Conservation (phyloP, 2,329 filamentous ascomycete genomes). For the Plenodomus lindquistii region DNA sequence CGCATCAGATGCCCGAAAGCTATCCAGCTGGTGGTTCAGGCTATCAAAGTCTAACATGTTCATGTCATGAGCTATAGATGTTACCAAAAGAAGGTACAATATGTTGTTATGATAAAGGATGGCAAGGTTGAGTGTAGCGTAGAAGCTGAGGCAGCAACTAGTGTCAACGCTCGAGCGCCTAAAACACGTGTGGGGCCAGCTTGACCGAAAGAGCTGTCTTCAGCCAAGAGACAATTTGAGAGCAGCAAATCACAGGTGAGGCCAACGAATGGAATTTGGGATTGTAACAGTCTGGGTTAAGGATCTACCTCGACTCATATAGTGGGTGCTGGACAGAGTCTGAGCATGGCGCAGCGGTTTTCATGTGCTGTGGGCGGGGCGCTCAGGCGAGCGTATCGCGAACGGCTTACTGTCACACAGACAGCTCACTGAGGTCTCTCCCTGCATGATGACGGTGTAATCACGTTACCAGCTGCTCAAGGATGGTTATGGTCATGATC, state of each 20-base stretch:
- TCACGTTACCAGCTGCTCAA: too few species aligned
- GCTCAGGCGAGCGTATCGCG: slow-evolving; percentile 17
- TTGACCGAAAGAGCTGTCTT: neutral
- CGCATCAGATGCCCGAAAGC: slow-evolving; percentile 42
- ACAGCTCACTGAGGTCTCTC: neutral
- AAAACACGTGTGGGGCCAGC: too few species aligned
- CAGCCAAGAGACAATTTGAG: too few species aligned
- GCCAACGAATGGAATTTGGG: too few species aligned
- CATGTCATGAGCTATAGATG: neutral
- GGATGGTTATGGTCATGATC: too few species aligned
- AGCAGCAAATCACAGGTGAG: too few species aligned
- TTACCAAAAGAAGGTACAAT: neutral
- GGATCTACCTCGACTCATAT: neutral
- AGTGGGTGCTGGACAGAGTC: neutral
- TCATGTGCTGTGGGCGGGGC: slow-evolving; percentile 4
- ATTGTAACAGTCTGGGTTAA: too few species aligned
- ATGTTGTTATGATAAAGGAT: neutral
- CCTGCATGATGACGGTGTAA: neutral
- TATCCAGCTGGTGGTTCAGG: slow-evolving; percentile 33
- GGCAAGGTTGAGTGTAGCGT: neutral
- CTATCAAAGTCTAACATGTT: slow-evolving; percentile 26
- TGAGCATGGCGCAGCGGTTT: slow-evolving; percentile 12
- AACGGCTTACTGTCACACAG: slow-evolving; percentile 1
- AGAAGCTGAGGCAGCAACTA: slow-evolving; percentile 14
- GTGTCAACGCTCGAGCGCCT: neutral